These are phyloP conservation scores for Penicillium paxilli DNA, from an alignment of 495 filamentous ascomycete species.

Conservation along the genomic window DNA sequence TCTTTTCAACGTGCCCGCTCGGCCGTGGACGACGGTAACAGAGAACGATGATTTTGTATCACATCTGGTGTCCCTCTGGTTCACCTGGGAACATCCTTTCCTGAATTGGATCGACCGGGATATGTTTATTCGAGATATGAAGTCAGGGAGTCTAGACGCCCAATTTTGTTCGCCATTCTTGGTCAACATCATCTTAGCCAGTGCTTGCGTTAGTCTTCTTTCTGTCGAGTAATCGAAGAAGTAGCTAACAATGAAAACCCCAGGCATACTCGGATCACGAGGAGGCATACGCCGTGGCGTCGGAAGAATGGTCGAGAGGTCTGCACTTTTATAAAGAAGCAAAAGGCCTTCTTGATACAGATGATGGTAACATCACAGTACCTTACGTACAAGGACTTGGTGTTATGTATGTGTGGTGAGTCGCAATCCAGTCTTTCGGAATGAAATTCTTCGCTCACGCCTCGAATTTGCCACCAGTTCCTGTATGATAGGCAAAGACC, in stretches of 20 bases:
- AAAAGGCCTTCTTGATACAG: conserved; percentile 10
- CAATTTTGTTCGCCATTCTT: conserved; percentile 38
- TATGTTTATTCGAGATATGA: conserved; percentile 36
- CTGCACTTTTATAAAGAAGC: conserved; percentile 29
- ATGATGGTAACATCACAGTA: conserved; percentile 10
- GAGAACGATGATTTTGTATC: conserved; percentile 48
- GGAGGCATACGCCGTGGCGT: conserved; percentile 13
- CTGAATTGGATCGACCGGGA: conserved; percentile 36
- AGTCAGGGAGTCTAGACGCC: conserved; percentile 15
- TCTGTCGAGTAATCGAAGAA: too few species aligned
- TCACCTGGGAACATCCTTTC: conserved; percentile 46
- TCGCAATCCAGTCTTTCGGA: not conserved
- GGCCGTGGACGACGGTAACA: conserved; percentile 48
- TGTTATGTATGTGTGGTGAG: conserved; percentile 13
- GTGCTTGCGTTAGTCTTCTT: too few species aligned
- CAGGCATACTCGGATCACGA: conserved; percentile 24
- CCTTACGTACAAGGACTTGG: conserved; percentile 15
- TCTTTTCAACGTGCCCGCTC: conserved; percentile 36
- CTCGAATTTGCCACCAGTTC: conserved; percentile 18
- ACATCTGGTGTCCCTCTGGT: conserved; percentile 46
- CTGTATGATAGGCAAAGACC: conserved; percentile 32
- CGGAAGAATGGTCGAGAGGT: conserved; percentile 14
- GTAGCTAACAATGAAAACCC: too few species aligned
- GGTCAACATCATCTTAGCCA: too few species aligned
- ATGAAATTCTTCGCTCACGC: too few species aligned